These are phyloP conservation scores for Cyberlindnera bimundalis DNA, from an alignment of 805 yeast species.

Conservation along the genomic window DNA sequence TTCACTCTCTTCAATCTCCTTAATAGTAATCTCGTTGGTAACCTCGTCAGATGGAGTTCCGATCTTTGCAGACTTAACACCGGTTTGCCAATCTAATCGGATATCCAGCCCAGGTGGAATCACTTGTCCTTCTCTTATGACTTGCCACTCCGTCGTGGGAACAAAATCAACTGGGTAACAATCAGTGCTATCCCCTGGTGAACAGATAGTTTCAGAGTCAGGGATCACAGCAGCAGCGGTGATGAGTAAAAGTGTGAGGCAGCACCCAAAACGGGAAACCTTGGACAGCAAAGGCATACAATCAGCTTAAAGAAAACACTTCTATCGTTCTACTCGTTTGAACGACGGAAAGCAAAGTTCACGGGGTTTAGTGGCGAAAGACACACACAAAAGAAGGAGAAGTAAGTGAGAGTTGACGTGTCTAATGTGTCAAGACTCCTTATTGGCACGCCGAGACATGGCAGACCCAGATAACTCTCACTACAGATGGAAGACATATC, in stretches of 20 bases:
- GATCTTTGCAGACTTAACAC: constrained; percentile 64
- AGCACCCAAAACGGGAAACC: not conserved
- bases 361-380: no score
- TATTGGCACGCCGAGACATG: not conserved
- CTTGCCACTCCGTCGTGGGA: constrained; percentile 68
- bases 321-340: no score
- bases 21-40: constrained; percentile 10
- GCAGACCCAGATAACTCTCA: no score
- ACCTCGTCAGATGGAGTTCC: constrained; percentile 20
- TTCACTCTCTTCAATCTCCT: constrained; percentile 14
- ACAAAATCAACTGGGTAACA: constrained; percentile 65
- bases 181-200: constrained; percentile 38
- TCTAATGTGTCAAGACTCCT: constrained; percentile 1
- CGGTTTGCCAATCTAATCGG: constrained; percentile 69
- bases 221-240: constrained; percentile 7
- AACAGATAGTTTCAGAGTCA: constrained; percentile 34
- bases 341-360: no score
- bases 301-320: not conserved
- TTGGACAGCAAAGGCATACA: constrained; percentile 1
- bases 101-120: constrained; percentile 75
- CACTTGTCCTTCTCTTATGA: constrained; percentile 63
- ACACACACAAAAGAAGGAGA: not conserved
- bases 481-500: no score
- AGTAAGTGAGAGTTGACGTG: not conserved
- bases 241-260: constrained; percentile 2